A percentile compares a stretch with the other conserved stretches of the same genome.
phyloP scores from a whole-genome alignment of 2,329 filamentous ascomycete genomes.

The Aspergillus sclerotialis region DNA sequence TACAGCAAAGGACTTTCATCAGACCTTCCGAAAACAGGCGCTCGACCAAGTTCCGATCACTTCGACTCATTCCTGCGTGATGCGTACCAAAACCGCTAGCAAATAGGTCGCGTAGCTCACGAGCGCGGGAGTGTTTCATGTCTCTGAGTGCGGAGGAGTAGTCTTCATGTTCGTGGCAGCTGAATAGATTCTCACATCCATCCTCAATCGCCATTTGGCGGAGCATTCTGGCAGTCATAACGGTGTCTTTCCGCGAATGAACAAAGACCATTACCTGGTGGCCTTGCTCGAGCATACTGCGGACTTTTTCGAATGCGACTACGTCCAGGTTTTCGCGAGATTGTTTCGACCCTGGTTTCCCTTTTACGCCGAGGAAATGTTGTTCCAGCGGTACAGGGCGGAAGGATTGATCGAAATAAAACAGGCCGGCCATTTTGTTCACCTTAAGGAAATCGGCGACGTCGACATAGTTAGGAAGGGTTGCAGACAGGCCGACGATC shows the following conservation, averaged over 20 bases:
- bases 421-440: constrained; percentile 84
- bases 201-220: constrained; percentile 81
- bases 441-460: constrained; percentile 96
- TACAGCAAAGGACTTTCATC: constrained; percentile 97
- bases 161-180: constrained; percentile 67
- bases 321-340: constrained; percentile 84
- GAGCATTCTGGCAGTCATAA: constrained; percentile 77
- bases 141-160: constrained; percentile 76
- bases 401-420: constrained; percentile 96
- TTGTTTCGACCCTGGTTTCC: constrained; percentile 72
- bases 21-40: constrained; percentile 83
- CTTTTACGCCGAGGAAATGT: constrained; percentile 90
- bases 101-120: constrained; percentile 81
- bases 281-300: constrained; percentile 81
- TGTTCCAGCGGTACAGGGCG: constrained; percentile 93
- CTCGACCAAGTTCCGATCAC: constrained; percentile 94
- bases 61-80: constrained; percentile 91
- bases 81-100: constrained; percentile 90
- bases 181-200: constrained; percentile 71
- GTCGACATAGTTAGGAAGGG: constrained; percentile 91
- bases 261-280: constrained; percentile 99
- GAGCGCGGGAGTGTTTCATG: constrained; percentile 76
- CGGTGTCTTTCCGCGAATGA: constrained; percentile 90
- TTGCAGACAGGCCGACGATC: constrained; percentile 91
- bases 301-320: constrained; percentile 87